Evolutionary conservation across 768 basidiomycete genomes (phyloP).

Genomic region (Clitopilus hobsonii): DNA sequence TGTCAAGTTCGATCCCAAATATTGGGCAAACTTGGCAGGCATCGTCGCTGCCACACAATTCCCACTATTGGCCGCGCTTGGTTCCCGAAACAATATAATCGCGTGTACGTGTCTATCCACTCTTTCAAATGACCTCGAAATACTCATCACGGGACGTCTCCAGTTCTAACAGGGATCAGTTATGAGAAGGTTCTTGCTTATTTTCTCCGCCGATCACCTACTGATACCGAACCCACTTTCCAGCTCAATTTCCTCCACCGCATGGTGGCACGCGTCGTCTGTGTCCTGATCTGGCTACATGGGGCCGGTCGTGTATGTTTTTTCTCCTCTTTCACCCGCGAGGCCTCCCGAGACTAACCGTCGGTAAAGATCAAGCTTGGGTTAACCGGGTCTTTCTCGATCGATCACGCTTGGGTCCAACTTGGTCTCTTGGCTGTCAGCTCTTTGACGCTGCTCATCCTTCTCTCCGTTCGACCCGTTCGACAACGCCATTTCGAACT

Average conservation of each 20-base stretch:
- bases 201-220: background rate
- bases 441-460: conserved; percentile 35
- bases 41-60: conserved; percentile 15
- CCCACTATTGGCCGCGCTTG: conserved; percentile 1
- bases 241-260: conserved; percentile 6
- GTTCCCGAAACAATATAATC: background rate
- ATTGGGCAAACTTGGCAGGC: conserved; percentile 19
- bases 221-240: background rate
- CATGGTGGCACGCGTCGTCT: conserved; percentile 5
- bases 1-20: conserved; percentile 9
- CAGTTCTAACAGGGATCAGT: background rate
- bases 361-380: conserved; percentile 14
- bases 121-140: too few species aligned
- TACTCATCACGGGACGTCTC: too few species aligned
- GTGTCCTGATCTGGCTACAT: conserved; percentile 1
- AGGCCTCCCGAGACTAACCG: background rate
- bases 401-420: conserved; percentile 23
- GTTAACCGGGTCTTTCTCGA: conserved; percentile 11
- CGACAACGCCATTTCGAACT: conserved; percentile 44
- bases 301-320: conserved; percentile 33
- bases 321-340: background rate
- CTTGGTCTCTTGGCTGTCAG: conserved; percentile 31
- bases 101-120: background rate
- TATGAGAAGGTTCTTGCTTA: background rate
- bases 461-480: conserved; percentile 46